Evolutionary conservation across 768 basidiomycete species (phyloP), one percentile per base, ranked within the genome.

Genomic region (Stropharia rugosoannulata): DNA sequence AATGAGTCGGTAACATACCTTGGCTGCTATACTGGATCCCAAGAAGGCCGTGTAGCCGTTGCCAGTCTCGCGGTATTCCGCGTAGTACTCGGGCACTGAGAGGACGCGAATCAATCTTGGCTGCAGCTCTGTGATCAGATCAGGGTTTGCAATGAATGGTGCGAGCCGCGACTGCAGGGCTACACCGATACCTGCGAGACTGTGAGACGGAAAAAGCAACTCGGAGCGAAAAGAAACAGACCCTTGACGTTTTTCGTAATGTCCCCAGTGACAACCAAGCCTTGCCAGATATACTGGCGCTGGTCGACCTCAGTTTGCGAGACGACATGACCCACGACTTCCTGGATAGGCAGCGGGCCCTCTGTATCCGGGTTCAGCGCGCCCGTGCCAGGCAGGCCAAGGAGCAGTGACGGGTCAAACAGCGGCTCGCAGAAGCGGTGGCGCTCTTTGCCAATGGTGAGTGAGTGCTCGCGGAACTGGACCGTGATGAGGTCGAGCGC

Each of bases 391-490:
- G 68, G 59, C 12, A 80, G 53, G 16, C 71, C 72, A 1, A 72
- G 70, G 55, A 92, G 69, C 40, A 92, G 63, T 3, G 69, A 74
- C 2, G 88, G 87, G 65, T 93, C 87, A 60, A 93, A 95, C 25
- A 97, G 76, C 5, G 93, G 92, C 68, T 96, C 95, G 67, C 91
- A 93, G 72, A 95, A 90, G 39, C 90, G 79, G 75, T 97, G 93
- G 36, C 94, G 80, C 65, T 93, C 92, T 67, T 90, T 91, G 15
- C 94, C 94, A 36, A 96, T 62, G 7, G 88, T 90, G 56, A 95
- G 66, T 39, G 83, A 79, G 64, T 81, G 78, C 9, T 78, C 85
- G n/a, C 83, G 79, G 71, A 91, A 93, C 64, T 88, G 78, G 22
- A 92, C 70, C 8, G 85, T 84, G 36, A 90, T 73, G n/a, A 95